These are phyloP conservation scores for Alternaria arbusti DNA, from an alignment of 2,329 filamentous ascomycete species.

Conservation along the genomic window DNA sequence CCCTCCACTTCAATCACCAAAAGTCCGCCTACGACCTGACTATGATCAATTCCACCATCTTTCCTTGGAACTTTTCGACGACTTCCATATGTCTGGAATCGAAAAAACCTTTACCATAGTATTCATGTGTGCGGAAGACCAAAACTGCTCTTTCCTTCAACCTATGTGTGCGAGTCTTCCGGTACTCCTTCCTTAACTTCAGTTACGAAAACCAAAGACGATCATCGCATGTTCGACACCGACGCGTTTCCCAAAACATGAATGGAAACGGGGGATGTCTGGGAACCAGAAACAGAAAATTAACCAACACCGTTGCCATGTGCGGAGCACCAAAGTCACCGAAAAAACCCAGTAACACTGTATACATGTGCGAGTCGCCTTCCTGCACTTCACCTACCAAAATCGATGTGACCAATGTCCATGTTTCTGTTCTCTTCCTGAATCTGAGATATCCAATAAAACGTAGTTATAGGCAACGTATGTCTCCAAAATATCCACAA, in stretches of 20 bases:
- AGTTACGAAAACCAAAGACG: background rate
- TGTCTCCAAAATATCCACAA: too few relatives aligned
- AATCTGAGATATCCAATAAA: too few relatives aligned
- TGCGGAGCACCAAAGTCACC: background rate
- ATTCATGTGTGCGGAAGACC: background rate
- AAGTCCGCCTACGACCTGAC: background rate
- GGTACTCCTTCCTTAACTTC: background rate
- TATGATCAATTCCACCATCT: background rate
- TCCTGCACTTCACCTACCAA: background rate
- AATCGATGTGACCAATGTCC: fast-evolving
- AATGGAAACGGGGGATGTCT: too few relatives aligned
- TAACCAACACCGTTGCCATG: background rate
- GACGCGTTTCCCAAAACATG: background rate
- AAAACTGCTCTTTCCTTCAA: fast-evolving
- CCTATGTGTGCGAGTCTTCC: background rate
- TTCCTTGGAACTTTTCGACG: too few relatives aligned
- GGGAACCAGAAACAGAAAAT: background rate
- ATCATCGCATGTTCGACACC: background rate
- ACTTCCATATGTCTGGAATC: background rate
- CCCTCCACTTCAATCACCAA: background rate
- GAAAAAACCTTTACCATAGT: background rate
- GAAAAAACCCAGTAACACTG: background rate
- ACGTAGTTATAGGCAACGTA: too few relatives aligned
- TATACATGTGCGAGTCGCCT: background rate
- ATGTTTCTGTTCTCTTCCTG: too few relatives aligned